phyloP scores from a whole-genome alignment of 2,329 filamentous ascomycete species.

The Pseudogymnoascus sp. region DNA sequence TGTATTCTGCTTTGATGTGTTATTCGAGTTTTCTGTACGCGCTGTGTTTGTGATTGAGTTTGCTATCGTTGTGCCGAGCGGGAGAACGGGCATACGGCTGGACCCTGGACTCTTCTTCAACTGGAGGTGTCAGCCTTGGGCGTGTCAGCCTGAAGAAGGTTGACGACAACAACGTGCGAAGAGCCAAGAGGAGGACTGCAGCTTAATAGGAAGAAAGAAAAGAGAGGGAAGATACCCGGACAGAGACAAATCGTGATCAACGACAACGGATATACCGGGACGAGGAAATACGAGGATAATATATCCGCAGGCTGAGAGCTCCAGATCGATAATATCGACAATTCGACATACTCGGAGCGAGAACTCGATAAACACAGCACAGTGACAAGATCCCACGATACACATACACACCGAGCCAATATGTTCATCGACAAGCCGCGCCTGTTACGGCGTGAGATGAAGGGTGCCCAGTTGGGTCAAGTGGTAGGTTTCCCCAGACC shows the following conservation, averaged over 20 bases:
- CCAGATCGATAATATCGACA: neutral
- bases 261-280: neutral
- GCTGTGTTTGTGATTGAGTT: slow-evolving; percentile 5
- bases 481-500: neutral
- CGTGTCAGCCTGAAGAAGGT: slow-evolving; percentile 1
- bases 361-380: neutral
- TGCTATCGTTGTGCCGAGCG: neutral
- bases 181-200: neutral
- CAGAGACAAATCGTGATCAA: neutral
- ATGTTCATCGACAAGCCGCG: slow-evolving; percentile 4
- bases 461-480: neutral
- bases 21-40: slow-evolving; percentile 6
- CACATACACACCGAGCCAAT: neutral
- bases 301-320: neutral
- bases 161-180: neutral
- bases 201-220: neutral
- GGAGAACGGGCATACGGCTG: neutral
- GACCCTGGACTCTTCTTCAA: slow-evolving; percentile 5
- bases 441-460: neutral
- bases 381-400: neutral
- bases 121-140: slow-evolving; percentile 7
- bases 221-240: neutral
- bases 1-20: slow-evolving; percentile 6
- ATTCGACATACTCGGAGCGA: neutral
- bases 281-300: neutral